Percentiles rank a stretch among this genome's conserved stretches.
Conservation (phyloP, 805 yeast genomes). For the Candida qinlingensis region DNA sequence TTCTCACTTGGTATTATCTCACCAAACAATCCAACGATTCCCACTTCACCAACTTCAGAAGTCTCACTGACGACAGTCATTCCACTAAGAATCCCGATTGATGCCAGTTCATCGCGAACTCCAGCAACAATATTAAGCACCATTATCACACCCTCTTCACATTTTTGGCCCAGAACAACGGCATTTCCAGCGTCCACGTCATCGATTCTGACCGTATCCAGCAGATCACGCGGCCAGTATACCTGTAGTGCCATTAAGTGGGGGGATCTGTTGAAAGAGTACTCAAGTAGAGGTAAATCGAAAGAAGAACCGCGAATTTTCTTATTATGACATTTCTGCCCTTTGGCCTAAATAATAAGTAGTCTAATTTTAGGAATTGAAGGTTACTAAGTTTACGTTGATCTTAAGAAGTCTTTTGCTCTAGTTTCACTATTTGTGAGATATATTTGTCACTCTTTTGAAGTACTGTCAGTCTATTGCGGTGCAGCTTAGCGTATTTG, state of each 20-base stretch:
- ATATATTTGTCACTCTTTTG: no score
- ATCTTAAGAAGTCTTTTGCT: no score
- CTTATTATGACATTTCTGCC: no score
- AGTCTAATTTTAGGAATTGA: no score
- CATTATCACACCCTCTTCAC: neutral
- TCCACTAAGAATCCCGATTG: neutral
- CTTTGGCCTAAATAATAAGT: no score
- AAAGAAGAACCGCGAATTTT: conserved; percentile 1
- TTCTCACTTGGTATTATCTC: neutral
- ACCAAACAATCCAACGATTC: neutral
- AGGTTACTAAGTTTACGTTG: no score
- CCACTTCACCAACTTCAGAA: neutral
- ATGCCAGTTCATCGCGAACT: neutral
- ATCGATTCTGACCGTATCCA: conserved; percentile 11
- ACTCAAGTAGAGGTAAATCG: no score
- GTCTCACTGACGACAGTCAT: neutral
- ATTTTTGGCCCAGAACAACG: conserved; percentile 13
- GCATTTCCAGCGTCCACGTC: conserved; percentile 1
- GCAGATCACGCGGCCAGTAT: conserved; percentile 30
- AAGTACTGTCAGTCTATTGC: no score
- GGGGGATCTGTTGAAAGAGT: no score
- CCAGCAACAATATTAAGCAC: conserved; percentile 2
- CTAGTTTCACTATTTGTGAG: no score
- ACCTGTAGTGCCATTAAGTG: conserved; percentile 18
- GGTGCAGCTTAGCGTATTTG: no score